Evolutionary conservation across 1,284 basidiomycete species (phyloP), one percentile per base, ranked within the genome.

Genomic region (Rhodotorula sp.): DNA sequence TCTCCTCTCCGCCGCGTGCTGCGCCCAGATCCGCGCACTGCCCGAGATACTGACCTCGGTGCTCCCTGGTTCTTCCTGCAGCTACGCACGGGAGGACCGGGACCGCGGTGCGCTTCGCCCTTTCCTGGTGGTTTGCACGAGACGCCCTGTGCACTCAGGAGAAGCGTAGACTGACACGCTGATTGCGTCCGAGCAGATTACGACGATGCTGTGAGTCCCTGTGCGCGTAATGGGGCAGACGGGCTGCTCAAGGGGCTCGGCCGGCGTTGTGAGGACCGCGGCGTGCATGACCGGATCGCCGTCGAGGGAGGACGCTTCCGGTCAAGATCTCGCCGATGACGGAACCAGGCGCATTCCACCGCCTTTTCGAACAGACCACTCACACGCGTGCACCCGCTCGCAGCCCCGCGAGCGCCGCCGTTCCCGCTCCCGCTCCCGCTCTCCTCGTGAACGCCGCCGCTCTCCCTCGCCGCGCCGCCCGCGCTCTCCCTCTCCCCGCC

Each of bases 401-500:
- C 59, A 61, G 46, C 61, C 46, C 9, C 56, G 45, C 50, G 62
- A 69, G 52, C 67, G 52, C 34, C 41, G 62, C 13, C 72, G 72
- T 21, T 58, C 64, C 5, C 68, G 72, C 14, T 63, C 64, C 42
- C 73, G 64, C 34, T 67, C 66, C 21, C 66, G 61, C 50, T 50
- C 70, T 45, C 66, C 64, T 4, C 50, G 48, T 41, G 59, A 53
- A 48, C 72, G 66, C 25, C 66, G 70, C 34, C 62, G 68, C 23
- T 66, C 66, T 23, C 68, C 60, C 34, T 71, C 71, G 1, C 71
- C 73, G 10, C 70, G 66, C 53, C 25, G 68, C 61, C 46, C 34
- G 34, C 71, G 71, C 42, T 73, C 71, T 16, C 71, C 59, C 45
- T 68, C 71, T 8, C 70, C 62, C 7, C 64, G 70, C 52, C 66